These are phyloP conservation scores for Camellia sinensis DNA, from an alignment of 148 eudicot genomes.

Conservation along the genomic window DNA sequence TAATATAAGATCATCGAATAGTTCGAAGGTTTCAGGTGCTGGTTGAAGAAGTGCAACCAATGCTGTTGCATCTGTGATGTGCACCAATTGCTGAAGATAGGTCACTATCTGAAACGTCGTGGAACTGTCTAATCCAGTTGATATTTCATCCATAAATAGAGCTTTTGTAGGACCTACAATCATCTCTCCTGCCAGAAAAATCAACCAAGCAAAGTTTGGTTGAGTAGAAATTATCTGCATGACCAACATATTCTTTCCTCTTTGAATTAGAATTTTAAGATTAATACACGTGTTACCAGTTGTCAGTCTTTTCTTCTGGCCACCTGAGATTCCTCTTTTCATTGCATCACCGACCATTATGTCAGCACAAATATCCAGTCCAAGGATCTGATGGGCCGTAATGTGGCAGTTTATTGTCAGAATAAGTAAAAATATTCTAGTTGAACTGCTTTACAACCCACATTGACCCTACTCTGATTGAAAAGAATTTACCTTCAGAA, in stretches of 20 bases:
- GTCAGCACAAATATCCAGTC: slow-evolving; percentile 76
- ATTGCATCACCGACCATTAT: slow-evolving; percentile 72
- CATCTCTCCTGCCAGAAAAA: slow-evolving; percentile 62
- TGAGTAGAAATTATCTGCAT: background rate
- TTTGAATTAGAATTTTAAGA: background rate
- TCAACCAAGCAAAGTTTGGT: background rate
- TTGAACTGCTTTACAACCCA: background rate
- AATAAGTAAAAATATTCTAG: background rate
- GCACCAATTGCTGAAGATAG: slow-evolving; percentile 67
- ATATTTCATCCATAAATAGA: slow-evolving; percentile 85
- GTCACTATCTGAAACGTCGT: slow-evolving; percentile 74
- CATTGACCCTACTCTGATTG: background rate
- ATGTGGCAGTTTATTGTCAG: background rate
- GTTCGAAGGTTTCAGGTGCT: slow-evolving; percentile 77
- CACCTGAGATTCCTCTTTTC: slow-evolving; percentile 88
- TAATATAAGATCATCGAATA: slow-evolving; percentile 70
- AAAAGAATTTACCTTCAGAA: slow-evolving; percentile 48
- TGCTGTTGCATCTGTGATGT: slow-evolving; percentile 67
- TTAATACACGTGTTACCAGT: slow-evolving; percentile 43
- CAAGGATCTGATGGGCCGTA: slow-evolving; percentile 54
- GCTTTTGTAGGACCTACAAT: slow-evolving; percentile 82
- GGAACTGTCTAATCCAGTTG: slow-evolving; percentile 83
- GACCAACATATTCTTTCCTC: background rate
- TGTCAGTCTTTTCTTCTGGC: slow-evolving; percentile 78
- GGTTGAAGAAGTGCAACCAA: slow-evolving; percentile 83